Conservation (phyloP, 345 rosid genomes). For the Eucalyptus erythrocorys region DNA sequence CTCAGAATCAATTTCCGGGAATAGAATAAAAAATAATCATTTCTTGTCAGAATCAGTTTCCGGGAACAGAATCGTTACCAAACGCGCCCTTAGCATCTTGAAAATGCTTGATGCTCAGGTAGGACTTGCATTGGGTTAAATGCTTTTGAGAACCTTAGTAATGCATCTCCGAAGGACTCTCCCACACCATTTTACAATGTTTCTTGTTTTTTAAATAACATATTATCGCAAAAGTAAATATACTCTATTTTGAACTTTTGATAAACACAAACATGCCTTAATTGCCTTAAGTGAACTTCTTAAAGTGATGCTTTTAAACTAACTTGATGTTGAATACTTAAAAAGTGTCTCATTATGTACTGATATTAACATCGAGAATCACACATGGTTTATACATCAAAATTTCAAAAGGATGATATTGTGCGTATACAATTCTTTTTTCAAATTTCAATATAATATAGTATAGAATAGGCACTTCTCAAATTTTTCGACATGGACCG, state of each 20-base stretch:
- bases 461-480: background rate
- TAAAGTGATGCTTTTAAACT: background rate
- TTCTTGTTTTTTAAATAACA: background rate
- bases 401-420: background rate
- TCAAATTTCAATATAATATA: too few species aligned
- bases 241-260: background rate
- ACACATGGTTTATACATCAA: background rate
- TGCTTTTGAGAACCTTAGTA: background rate
- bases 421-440: background rate
- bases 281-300: background rate
- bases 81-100: too few species aligned
- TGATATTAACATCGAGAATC: background rate
- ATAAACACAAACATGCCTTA: background rate
- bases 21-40: too few species aligned
- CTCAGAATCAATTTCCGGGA: too few species aligned
- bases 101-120: background rate
- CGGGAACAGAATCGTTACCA: too few species aligned
- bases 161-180: background rate
- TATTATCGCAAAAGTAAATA: background rate
- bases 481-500: accelerated
- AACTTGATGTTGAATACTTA: accelerated
- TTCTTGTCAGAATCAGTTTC: too few species aligned
- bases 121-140: background rate
- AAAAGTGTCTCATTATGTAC: background rate
- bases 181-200: background rate